Conservation (phyloP, 1,139 yeast genomes). For the Pichia norvegensis region DNA sequence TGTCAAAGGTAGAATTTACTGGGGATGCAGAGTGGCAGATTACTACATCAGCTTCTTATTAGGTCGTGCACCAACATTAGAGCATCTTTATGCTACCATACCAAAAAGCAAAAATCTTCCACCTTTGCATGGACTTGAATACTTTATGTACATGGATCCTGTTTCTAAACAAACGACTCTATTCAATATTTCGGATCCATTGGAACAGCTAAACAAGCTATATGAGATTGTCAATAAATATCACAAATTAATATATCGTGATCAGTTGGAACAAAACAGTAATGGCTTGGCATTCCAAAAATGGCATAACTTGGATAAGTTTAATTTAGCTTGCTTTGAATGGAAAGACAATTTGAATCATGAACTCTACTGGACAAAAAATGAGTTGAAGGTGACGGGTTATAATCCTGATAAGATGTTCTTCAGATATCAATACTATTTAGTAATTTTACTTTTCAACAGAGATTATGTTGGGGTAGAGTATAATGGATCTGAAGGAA, state of each 20-base stretch:
- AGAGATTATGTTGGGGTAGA: slow-evolving; percentile 3
- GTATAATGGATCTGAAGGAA: not conserved
- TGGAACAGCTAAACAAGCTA: slow-evolving; percentile 2
- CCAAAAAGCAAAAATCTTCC: slow-evolving; percentile 7
- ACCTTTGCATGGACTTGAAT: slow-evolving; percentile 8
- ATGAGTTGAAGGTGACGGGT: slow-evolving; percentile 3
- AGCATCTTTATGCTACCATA: slow-evolving; percentile 5
- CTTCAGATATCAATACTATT: slow-evolving; percentile 10
- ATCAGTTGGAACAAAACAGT: not conserved
- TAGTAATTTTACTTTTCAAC: slow-evolving; percentile 4
- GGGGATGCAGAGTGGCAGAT: slow-evolving; percentile 12
- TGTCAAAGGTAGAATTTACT: slow-evolving; percentile 10
- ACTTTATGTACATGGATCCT: slow-evolving; percentile 7
- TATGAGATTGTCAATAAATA: slow-evolving; percentile 4
- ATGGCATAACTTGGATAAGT: slow-evolving; percentile 2
- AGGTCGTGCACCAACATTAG: slow-evolving; percentile 8
- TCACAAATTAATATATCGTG: slow-evolving; percentile 1
- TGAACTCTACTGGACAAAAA: slow-evolving; percentile 7
- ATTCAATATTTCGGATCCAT: slow-evolving; percentile 8
- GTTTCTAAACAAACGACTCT: not conserved
- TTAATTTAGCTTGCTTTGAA: slow-evolving; percentile 5
- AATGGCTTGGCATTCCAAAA: not conserved
- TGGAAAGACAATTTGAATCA: slow-evolving; percentile 5
- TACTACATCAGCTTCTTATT: slow-evolving; percentile 7
- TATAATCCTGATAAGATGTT: slow-evolving; percentile 8